Percentiles rank a stretch among this genome's conserved stretches.
Conservation (phyloP, 2,329 filamentous ascomycete genomes). For the Exserohilum turcica region DNA sequence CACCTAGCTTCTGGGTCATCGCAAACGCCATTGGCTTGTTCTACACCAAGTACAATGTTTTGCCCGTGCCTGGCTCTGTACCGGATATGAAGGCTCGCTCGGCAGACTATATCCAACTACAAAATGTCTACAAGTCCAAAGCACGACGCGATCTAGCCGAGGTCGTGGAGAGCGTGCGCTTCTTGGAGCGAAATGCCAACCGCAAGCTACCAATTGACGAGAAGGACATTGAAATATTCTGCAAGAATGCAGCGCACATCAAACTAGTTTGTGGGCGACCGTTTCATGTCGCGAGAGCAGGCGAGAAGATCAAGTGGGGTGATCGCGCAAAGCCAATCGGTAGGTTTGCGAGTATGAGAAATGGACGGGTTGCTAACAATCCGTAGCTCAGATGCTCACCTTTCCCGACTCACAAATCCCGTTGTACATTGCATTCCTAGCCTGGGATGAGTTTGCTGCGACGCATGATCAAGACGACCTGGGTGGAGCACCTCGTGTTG, state of each 20-base stretch:
- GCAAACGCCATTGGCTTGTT: slow-evolving; percentile 79
- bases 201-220: slow-evolving; percentile 60
- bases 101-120: slow-evolving; percentile 83
- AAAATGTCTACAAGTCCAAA: slow-evolving; percentile 91
- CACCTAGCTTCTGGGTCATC: slow-evolving; percentile 85
- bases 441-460: slow-evolving; percentile 54
- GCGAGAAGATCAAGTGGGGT: slow-evolving; percentile 51
- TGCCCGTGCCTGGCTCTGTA: slow-evolving; percentile 84
- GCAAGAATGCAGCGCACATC: slow-evolving; percentile 92
- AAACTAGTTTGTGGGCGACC: slow-evolving; percentile 76
- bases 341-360: slow-evolving; percentile 45
- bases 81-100: slow-evolving; percentile 99
- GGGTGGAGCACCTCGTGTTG: slow-evolving; percentile 42
- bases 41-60: slow-evolving; percentile 69
- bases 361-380: slow-evolving; percentile 2
- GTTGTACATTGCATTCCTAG: slow-evolving; percentile 58
- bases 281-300: slow-evolving; percentile 55
- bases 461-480: slow-evolving; percentile 47
- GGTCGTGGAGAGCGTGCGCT: slow-evolving; percentile 69
- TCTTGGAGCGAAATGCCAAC: slow-evolving; percentile 58
- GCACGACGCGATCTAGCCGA: slow-evolving; percentile 78
- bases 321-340: slow-evolving; percentile 59
- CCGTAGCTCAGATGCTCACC: slow-evolving; percentile 47
- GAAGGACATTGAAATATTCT: slow-evolving; percentile 85
- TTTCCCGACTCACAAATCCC: slow-evolving; percentile 54